Evolutionary conservation across 192 early-diverging fungal genomes (phyloP).

Genomic region (Coemansia umbellata): DNA sequence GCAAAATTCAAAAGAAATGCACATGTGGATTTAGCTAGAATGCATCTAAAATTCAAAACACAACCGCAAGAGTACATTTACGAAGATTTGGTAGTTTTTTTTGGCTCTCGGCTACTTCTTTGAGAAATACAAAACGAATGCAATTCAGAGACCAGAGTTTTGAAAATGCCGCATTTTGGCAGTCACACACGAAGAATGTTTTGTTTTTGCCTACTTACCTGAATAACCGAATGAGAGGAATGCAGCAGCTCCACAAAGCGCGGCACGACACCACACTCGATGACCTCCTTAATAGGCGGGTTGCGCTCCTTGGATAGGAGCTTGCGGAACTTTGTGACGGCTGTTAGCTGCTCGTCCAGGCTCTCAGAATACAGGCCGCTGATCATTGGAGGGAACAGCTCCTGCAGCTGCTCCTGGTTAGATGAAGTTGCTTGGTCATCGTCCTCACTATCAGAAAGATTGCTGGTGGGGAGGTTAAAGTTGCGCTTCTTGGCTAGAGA

Average conservation of each 20-base stretch:
- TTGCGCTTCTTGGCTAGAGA: conserved; percentile 89
- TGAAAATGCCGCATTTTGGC: neutral
- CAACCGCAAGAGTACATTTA: neutral
- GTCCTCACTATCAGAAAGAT: conserved; percentile 69
- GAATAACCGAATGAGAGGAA: conserved; percentile 78
- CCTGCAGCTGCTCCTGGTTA: conserved; percentile 66
- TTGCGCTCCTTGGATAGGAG: conserved; percentile 90
- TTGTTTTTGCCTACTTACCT: conserved; percentile 56
- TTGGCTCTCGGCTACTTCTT: too few species aligned
- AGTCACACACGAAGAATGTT: too few species aligned
- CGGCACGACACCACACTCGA: conserved; percentile 87
- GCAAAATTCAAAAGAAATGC: neutral
- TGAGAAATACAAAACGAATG: neutral
- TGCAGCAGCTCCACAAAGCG: conserved; percentile 92
- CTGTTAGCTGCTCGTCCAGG: conserved; percentile 71
- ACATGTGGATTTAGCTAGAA: neutral
- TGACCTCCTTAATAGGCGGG: conserved; percentile 96
- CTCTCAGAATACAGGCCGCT: conserved; percentile 72
- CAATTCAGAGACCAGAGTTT: neutral
- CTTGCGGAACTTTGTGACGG: conserved; percentile 90
- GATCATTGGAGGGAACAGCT: conserved; percentile 77
- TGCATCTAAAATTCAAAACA: neutral
- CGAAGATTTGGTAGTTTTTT: too few species aligned
- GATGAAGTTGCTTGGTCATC: conserved; percentile 61
- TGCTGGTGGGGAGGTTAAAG: conserved; percentile 52